Evolutionary conservation across 1,139 yeast species (phyloP).

Genomic region (Lodderomyces margitis): DNA sequence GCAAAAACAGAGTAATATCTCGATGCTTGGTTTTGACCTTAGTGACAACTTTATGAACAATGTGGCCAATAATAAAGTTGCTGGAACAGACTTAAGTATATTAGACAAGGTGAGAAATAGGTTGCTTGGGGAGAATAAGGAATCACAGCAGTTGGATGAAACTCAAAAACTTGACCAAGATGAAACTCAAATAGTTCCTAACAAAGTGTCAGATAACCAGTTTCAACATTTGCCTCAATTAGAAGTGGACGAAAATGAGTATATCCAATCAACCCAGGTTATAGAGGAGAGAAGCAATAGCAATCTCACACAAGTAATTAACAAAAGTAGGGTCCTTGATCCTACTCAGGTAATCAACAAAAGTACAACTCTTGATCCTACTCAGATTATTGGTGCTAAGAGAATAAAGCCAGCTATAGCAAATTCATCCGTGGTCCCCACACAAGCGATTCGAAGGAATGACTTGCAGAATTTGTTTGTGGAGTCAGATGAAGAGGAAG

Average conservation of each 20-base stretch:
- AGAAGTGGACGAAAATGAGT: constrained; percentile 27
- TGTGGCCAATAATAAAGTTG: neutral
- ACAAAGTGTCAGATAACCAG: neutral
- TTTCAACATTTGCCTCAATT: constrained; percentile 29
- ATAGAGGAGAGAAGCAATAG: neutral
- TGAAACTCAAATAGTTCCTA: constrained; percentile 5
- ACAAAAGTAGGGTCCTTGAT: neutral
- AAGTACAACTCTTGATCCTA: neutral
- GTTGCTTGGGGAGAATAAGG: constrained; percentile 13
- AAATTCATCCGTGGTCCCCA: neutral
- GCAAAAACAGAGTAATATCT: neutral
- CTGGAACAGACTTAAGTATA: constrained; percentile 14
- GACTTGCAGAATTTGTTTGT: neutral
- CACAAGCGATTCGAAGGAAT: neutral
- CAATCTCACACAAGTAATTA: no score
- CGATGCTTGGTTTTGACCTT: constrained; percentile 1
- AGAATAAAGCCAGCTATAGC: neutral
- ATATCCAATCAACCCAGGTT: constrained; percentile 5
- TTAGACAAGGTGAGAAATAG: constrained; percentile 20
- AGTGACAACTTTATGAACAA: constrained; percentile 2
- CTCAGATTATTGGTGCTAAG: neutral
- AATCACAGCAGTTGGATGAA: neutral
- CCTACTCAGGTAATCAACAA: constrained; percentile 6
- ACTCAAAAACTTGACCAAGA: constrained; percentile 6
- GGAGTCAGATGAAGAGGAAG: constrained; percentile 1